A percentile compares a stretch with the other conserved stretches of the same genome.
These are phyloP conservation scores for Lomentospora prolificans DNA, from an alignment of 2,329 filamentous ascomycete genomes.

Conservation along the genomic window DNA sequence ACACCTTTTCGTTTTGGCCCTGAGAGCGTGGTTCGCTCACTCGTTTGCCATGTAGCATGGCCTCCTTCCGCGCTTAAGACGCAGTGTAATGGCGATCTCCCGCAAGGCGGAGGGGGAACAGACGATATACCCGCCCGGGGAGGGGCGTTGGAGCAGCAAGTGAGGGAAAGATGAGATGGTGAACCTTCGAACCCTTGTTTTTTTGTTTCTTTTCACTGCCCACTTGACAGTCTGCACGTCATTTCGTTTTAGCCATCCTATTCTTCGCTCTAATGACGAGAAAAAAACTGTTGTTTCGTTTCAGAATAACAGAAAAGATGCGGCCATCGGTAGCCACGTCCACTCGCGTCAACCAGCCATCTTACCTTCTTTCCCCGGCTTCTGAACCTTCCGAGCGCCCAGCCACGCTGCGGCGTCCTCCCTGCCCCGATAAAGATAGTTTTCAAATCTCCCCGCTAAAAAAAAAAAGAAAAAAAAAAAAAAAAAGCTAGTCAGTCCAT, in stretches of 20 bases:
- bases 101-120: background rate
- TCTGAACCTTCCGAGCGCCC: background rate
- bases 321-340: too few species aligned
- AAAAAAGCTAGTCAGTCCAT: too few species aligned
- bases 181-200: background rate
- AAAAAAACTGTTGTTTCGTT: too few species aligned
- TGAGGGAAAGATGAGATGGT: background rate
- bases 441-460: too few species aligned
- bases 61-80: constrained; percentile 1
- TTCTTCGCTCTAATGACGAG: too few species aligned
- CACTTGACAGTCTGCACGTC: background rate
- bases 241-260: background rate
- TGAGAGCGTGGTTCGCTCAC: background rate
- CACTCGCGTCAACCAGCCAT: too few species aligned
- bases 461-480: too few species aligned
- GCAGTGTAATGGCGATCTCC: background rate
- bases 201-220: background rate
- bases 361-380: too few species aligned
- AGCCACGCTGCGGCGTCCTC: too few species aligned
- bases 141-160: background rate
- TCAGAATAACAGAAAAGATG: too few species aligned
- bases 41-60: background rate
- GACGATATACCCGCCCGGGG: too few species aligned
- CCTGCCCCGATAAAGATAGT: too few species aligned
- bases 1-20: background rate